A percentile compares a stretch with the other conserved stretches of the same genome.
These are phyloP conservation scores for Saturnispora saitoi DNA, from an alignment of 805 yeast species.

Conservation along the genomic window DNA sequence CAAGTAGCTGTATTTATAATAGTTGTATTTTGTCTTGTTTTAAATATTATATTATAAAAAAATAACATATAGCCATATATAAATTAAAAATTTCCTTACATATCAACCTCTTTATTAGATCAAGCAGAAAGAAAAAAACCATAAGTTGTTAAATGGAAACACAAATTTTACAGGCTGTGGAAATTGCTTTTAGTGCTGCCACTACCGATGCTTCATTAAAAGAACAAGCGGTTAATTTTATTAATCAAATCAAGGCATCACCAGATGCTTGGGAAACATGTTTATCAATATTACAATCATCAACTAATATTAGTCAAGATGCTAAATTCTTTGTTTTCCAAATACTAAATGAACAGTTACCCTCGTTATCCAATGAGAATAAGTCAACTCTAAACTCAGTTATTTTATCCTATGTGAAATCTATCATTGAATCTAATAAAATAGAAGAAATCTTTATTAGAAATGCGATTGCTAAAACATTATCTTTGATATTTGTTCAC, in stretches of 20 bases:
- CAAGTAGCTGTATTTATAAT: no score
- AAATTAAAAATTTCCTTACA: no score
- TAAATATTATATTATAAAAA: no score
- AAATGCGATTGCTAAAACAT: constrained; percentile 49
- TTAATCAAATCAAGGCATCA: constrained; percentile 44
- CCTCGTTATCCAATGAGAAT: constrained; percentile 37
- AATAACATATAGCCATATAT: no score
- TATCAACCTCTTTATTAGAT: not conserved
- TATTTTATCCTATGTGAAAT: constrained; percentile 38
- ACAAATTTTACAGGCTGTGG: constrained; percentile 85
- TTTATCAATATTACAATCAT: constrained; percentile 33
- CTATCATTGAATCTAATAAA: constrained; percentile 17
- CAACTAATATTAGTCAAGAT: constrained; percentile 32
- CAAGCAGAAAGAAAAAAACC: not conserved
- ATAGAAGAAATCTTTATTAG: constrained; percentile 37
- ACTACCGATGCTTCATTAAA: constrained; percentile 53
- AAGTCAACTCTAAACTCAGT: constrained; percentile 37
- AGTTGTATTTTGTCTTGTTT: no score
- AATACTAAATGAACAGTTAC: constrained; percentile 53
- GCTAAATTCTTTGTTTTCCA: constrained; percentile 62
- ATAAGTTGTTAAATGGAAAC: constrained; percentile 22
- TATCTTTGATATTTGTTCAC: constrained; percentile 43
- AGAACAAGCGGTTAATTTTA: constrained; percentile 50
- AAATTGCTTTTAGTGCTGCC: constrained; percentile 61
- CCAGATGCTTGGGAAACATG: constrained; percentile 50